phyloP scores from a whole-genome alignment of 2,329 filamentous ascomycete genomes.

The Dothidotthia symphoricarpi region DNA sequence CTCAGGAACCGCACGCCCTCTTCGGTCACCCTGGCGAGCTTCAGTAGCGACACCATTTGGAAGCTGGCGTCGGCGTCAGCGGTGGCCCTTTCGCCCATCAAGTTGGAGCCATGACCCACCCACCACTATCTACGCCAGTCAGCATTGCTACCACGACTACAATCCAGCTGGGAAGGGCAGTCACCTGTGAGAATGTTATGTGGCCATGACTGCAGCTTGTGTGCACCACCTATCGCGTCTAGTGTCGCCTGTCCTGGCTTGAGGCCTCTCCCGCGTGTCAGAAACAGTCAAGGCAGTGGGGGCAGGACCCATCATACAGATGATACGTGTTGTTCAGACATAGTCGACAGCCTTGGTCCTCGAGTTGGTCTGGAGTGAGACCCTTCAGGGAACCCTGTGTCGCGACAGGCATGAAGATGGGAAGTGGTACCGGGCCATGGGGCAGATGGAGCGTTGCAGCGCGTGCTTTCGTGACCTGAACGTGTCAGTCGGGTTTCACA shows the following conservation, averaged over 20 bases:
- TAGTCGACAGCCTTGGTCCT: slow-evolving; percentile 81
- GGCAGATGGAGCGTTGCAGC: slow-evolving; percentile 84
- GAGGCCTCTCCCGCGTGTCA: slow-evolving; percentile 57
- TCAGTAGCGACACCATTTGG: slow-evolving; percentile 96
- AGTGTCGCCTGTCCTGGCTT: slow-evolving; percentile 91
- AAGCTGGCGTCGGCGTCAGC: slow-evolving; percentile 61
- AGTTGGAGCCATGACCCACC: slow-evolving; percentile 37
- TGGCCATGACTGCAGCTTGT: slow-evolving; percentile 92
- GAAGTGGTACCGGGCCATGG: slow-evolving; percentile 85
- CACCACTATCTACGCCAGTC: slow-evolving; percentile 46
- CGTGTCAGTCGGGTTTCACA: slow-evolving; percentile 4
- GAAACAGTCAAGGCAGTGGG: slow-evolving; percentile 1
- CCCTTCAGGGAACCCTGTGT: slow-evolving; percentile 96
- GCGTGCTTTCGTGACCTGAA: slow-evolving; percentile 86
- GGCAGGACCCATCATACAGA: slow-evolving; percentile 47
- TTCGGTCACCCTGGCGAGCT: slow-evolving; percentile 91
- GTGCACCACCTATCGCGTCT: slow-evolving; percentile 84
- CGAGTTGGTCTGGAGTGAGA: slow-evolving; percentile 85
- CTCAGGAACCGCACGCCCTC: slow-evolving; percentile 95
- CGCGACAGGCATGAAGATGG: slow-evolving; percentile 97
- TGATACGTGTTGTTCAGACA: slow-evolving; percentile 99
- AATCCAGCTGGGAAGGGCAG: slow-evolving; percentile 4
- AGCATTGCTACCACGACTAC: slow-evolving; percentile 13
- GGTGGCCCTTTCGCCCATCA: slow-evolving; percentile 11
- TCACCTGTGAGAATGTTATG: slow-evolving; percentile 83